Base-by-base conservation (phyloP, 768 basidiomycete species). In the Lentinula sp. region DNA sequence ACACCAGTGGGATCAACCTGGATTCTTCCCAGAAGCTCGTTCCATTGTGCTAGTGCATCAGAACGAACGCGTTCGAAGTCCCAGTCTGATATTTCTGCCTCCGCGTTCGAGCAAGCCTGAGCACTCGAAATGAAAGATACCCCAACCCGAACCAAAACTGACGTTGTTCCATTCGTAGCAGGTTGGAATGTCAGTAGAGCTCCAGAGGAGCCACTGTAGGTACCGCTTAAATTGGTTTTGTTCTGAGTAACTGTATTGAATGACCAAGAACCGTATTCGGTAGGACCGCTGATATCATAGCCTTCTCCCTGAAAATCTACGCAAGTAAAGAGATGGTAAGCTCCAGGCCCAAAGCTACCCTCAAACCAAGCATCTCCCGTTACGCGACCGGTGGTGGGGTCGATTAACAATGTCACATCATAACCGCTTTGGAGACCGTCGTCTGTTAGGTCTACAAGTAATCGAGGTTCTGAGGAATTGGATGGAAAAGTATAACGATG, bases 61-160 rank as follows among this genome's bases (percentile, higher is more conserved):
- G 63, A 62, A n/a, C 75, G 73, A 3, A 84, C 80, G 5, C 68
- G 67, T 2, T 80, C 79, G 65, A 87, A 86, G 62, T 84, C 79
- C 64, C 80, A 85, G 60, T 79, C 72, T 0, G 82, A 80, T 6
- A 88, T 84, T 65, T 88, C 86, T 48, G 78, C 74, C 62, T 84
- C 80, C 2, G 85, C 85, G 62, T 84, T 86, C 2, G 72, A 64
- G 65, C 85, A 88, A 0, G 86, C 86, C 64, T 86, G 85, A 1
- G 75, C 76, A 21, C 75, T 73, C 4, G 85, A 87, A 56, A 87
- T 82, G 64, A 87, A 79, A 0, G 85, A 86, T 5, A 88, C 79
- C n/a, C 86, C 85, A 3, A 83, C 79, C n/a, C 85, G 81, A 1
- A 76, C 84, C 21, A 85, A 73, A 61, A 88, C 81, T 1, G 76